Base-by-base conservation (phyloP, 2,329 filamentous ascomycete genomes). In the Penicillium italicum region DNA sequence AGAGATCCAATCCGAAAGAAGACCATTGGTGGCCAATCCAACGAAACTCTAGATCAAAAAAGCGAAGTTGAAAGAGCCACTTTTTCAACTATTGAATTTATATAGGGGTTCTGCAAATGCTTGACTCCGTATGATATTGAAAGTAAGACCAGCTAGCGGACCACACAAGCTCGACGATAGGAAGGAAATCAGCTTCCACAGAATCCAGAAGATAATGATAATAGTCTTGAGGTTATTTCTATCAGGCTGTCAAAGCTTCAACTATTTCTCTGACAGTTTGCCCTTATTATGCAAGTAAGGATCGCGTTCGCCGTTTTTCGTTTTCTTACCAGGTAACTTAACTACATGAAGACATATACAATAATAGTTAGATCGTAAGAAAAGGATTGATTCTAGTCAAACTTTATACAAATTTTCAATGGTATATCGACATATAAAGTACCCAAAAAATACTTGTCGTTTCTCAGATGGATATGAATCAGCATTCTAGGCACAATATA, bases 161-260 rank as follows among this genome's bases (percentile, higher is more conserved):
- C 24, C 24, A 24, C 24, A 24, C 24, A 5, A 24, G 24, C 24
- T 24, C 24, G 24, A 24, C 5, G 24, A 24, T 65, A 85, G 81
- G n/a, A n/a, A n/a, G n/a, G n/a, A n/a, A n/a, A n/a, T n/a, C 1
- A 87, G 74, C 62, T 85, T 84, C 79, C 82, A 85, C 0, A 85
- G 85, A 8, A 83, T 77, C 78, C 79, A 85, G 22, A 87, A 74
- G 61, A 84, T 82, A 30, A 78, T 68, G 2, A 81, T 72, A 24
- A 24, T 24, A 24, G 24, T 24, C 24, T 24, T 70, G 40, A 71
- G 41, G 22, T 65, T 71, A 42, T 81, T 73, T 2, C 77, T 71
- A 60, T 77, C 80, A n/a, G n/a, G n/a, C n/a, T n/a, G n/a, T n/a
- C n/a, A n/a, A n/a, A n/a, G n/a, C n/a, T n/a, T n/a, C n/a, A n/a